Percentiles rank a stretch among this genome's conserved stretches.
These are phyloP conservation scores for Talaromyces thailandensis DNA, from an alignment of 495 filamentous ascomycete genomes.

Conservation along the genomic window DNA sequence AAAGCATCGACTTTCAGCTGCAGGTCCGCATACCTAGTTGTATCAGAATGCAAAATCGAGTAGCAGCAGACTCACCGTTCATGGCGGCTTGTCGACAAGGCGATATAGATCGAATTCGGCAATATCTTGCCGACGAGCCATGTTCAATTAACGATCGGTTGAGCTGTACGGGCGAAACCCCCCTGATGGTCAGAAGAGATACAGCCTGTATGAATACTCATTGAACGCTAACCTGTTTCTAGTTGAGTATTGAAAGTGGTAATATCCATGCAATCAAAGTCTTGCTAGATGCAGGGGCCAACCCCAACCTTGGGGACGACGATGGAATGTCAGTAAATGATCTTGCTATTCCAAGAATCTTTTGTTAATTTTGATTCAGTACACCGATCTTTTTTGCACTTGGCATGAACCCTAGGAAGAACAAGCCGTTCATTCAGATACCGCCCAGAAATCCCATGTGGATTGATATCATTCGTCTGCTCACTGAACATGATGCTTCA, in stretches of 20 bases:
- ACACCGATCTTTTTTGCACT: background rate
- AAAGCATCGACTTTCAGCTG: background rate
- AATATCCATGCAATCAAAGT: background rate
- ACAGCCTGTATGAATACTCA: background rate
- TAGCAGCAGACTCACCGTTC: background rate
- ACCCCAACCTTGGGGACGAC: background rate
- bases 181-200: background rate
- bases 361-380: background rate
- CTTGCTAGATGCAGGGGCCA: background rate
- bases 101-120: background rate
- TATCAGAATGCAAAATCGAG: background rate
- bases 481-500: background rate
- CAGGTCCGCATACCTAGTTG: background rate
- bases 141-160: background rate
- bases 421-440: background rate
- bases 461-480: background rate
- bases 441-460: background rate
- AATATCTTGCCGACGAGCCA: background rate
- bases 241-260: background rate
- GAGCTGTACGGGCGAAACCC: background rate
- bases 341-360: background rate
- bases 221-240: background rate
- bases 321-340: background rate
- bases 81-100: background rate
- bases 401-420: background rate